Conservation (phyloP, 495 filamentous ascomycete genomes). For the Evernia prunastri region DNA sequence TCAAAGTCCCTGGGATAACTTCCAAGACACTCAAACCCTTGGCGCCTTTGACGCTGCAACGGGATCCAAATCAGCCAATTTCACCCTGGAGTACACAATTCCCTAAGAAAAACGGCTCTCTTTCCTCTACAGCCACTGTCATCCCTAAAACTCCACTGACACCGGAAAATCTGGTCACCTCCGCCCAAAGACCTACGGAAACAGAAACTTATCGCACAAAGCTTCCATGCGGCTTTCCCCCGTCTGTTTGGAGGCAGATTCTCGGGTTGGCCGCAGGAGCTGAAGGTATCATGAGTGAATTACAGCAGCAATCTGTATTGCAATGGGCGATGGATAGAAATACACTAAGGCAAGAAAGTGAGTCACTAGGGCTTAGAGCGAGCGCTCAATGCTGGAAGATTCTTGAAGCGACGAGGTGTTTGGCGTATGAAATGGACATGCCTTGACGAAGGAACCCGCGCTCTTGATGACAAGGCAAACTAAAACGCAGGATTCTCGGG, state of each 20-base stretch:
- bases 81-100: conserved; percentile 23
- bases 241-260: conserved; percentile 34
- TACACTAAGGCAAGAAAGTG: conserved; percentile 30
- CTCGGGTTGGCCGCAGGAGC: conserved; percentile 32
- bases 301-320: conserved; percentile 33
- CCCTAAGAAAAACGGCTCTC: conserved; percentile 14
- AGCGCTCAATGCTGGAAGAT: conserved; percentile 33
- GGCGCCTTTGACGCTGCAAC: conserved; percentile 11
- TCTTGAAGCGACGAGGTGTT: conserved; percentile 32
- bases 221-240: conserved; percentile 27
- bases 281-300: conserved; percentile 31
- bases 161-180: background rate
- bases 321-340: conserved; percentile 28
- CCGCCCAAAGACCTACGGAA: background rate
- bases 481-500: background rate
- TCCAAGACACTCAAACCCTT: conserved; percentile 16
- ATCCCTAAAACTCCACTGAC: conserved; percentile 2
- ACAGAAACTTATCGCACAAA: conserved; percentile 16
- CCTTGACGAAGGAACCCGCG: background rate
- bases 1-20: conserved; percentile 6
- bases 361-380: conserved; percentile 28
- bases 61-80: conserved; percentile 18
- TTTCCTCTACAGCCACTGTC: conserved; percentile 1
- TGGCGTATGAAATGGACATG: conserved; percentile 31
- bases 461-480: background rate